Percentiles rank a stretch among this genome's conserved stretches.
Conservation (phyloP, 768 basidiomycete genomes). For the Phanerodontia chrysosporium region DNA sequence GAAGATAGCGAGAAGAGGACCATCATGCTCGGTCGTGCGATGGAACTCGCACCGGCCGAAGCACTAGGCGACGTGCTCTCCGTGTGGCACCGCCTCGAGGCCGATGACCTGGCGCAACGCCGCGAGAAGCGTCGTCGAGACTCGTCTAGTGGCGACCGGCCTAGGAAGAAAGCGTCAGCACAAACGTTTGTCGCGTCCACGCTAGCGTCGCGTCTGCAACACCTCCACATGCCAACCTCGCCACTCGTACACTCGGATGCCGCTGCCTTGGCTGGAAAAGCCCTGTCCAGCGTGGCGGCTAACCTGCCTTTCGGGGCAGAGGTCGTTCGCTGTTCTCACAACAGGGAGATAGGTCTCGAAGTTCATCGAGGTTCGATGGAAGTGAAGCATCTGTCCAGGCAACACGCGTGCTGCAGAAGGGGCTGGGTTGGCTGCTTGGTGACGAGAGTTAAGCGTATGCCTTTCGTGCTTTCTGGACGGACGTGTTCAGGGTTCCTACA, state of each 20-base stretch:
- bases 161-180: not conserved
- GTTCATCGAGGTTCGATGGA: conserved; percentile 35
- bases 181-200: conserved; percentile 27
- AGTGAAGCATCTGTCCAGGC: conserved; percentile 74
- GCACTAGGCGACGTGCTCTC: conserved; percentile 72
- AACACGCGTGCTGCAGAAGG: conserved; percentile 75
- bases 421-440: conserved; percentile 95
- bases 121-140: conserved; percentile 35
- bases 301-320: conserved; percentile 65
- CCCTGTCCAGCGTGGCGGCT: conserved; percentile 73
- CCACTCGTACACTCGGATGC: conserved; percentile 72
- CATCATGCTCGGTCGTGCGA: conserved; percentile 68
- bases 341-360: conserved; percentile 25
- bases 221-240: conserved; percentile 55
- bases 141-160: conserved; percentile 6
- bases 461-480: conserved; percentile 11
- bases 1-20: conserved; percentile 63
- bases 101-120: conserved; percentile 51
- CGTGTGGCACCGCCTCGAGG: conserved; percentile 74
- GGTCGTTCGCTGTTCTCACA: conserved; percentile 21
- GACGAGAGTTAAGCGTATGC: conserved; percentile 44
- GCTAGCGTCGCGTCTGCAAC: conserved; percentile 57
- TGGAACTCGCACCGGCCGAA: conserved; percentile 84
- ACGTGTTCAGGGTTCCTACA: conserved; percentile 1
- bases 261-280: conserved; percentile 71